Evolutionary conservation across 2,329 filamentous ascomycete genomes (phyloP), one percentile per base, ranked within the genome.

Genomic region (Diaporthe citriasiana): DNA sequence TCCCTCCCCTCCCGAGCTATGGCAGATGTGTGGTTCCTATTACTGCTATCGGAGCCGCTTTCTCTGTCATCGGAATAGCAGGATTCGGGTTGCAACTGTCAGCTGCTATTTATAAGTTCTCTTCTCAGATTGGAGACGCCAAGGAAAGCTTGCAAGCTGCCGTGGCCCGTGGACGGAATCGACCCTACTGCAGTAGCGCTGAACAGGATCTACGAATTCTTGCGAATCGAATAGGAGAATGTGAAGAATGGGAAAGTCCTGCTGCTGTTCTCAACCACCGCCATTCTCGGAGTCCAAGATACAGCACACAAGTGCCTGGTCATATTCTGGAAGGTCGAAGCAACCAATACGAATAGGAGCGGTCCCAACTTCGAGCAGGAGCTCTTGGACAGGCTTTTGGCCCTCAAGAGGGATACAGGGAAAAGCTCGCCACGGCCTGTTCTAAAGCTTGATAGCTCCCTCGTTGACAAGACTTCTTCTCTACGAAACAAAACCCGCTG

Each of bases 251-350:
- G 30, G 1, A 56, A 22, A 35, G 53, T 30, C 17, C 53, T 35
- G 19, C 53, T 56, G 10, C 19, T 56, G 1, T 56, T 56, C 30
- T 35, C 30, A 3, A 35, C n/a, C 22, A 35, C 30, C 7, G 53
- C 53, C 53, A 56, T 33, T 33, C 53, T 56, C 7, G 53, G 27
- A 0, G 51, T 55, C 15, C 33, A 56, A 22, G 27, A 56, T 3
- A 56, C 15, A 9, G 53, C 53, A 19, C 53, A 56, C 19, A 35
- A 35, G 27, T 56, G 53, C 13, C 53, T 56, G 53, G 53, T 19
- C 27, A 56, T 56, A 19, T 56, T 56, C 7, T 56, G 53, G 53
- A 56, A 30, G 53, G 35, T 56, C 53, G 53, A 56, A 33, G 53
- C 53, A 33, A 33, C 53, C 15, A 56, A 33, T 10, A 35, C 53